Evolutionary conservation across 352 stramenopile genomes (phyloP), one percentile per base, ranked within the genome.

Genomic region (Poterioochromonas sp.): DNA sequence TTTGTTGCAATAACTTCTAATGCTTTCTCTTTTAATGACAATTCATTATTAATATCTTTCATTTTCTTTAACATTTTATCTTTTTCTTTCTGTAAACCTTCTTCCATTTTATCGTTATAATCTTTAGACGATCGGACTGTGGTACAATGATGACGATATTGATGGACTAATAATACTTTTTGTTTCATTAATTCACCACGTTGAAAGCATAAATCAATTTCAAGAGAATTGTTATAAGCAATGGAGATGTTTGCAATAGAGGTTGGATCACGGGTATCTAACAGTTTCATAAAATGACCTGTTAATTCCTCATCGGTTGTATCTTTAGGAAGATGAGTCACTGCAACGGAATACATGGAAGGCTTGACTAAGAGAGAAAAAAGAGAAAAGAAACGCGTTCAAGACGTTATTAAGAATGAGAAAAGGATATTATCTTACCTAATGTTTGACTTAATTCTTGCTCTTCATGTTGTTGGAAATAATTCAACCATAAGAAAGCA

Each of bases 391-490:
- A 29, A 62, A 62, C n/a, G n/a, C n/a, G n/a, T n/a, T 62, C 12
- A 8, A 32, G 8, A 29, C 12, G 8, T n/a, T n/a, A n/a, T n/a
- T n/a, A n/a, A n/a, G n/a, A n/a, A n/a, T n/a, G n/a, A n/a, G n/a
- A n/a, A n/a, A n/a, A n/a, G n/a, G n/a, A n/a, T n/a, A n/a, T n/a
- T n/a, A n/a, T n/a, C n/a, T n/a, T n/a, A n/a, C n/a, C n/a, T n/a
- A n/a, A n/a, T n/a, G n/a, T n/a, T n/a, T n/a, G n/a, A n/a, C n/a
- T n/a, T n/a, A n/a, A n/a, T n/a, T n/a, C n/a, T n/a, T n/a, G 3
- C 11, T 51, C 41, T 78, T 78, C 71, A 29, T 65, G 5, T 39
- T 8, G 12, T 41, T 78, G 40, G 39, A 78, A 78, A 12, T 35
- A 69, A 15, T 18, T 20, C 2, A 78, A n/a, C 71, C 71, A 78